phyloP scores from a whole-genome alignment of 495 filamentous ascomycete species.

The Darksidea phi region DNA sequence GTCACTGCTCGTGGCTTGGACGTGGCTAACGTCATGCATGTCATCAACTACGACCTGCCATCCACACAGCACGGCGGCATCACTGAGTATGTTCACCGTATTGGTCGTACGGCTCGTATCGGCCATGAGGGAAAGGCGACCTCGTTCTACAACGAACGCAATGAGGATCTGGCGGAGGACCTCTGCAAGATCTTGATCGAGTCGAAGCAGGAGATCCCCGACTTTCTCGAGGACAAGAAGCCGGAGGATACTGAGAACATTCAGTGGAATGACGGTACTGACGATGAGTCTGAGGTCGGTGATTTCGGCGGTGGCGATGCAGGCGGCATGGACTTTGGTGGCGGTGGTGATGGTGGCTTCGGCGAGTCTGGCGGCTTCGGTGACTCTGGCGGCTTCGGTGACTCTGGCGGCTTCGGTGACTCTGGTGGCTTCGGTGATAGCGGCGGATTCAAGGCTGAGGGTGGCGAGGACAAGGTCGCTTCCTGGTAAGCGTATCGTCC shows the following conservation, averaged over 20 bases:
- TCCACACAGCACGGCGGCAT: constrained; percentile 72
- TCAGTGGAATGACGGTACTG: constrained; percentile 42
- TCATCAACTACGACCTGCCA: constrained; percentile 92
- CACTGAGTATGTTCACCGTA: constrained; percentile 89
- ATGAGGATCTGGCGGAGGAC: constrained; percentile 65
- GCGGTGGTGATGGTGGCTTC: constrained; percentile 9
- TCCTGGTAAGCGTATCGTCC: constrained; percentile 10
- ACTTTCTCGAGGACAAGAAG: constrained; percentile 62
- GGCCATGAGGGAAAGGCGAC: constrained; percentile 83
- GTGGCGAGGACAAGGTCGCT: constrained; percentile 11
- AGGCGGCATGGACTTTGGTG: constrained; percentile 1
- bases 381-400: constrained; percentile 6
- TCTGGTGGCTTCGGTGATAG: constrained; percentile 7
- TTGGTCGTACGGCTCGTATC: constrained; percentile 93
- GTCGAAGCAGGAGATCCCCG: constrained; percentile 70
- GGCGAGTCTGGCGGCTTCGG: constrained; percentile 2
- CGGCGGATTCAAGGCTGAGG: too few species aligned
- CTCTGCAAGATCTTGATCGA: constrained; percentile 80
- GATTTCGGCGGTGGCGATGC: constrained; percentile 61
- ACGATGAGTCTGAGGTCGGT: constrained; percentile 21
- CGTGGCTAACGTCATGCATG: constrained; percentile 78
- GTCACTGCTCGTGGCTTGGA: constrained; percentile 89
- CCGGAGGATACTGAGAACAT: constrained; percentile 31
- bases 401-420: constrained; percentile 6
- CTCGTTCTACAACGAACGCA: constrained; percentile 77